Conservation (phyloP, 495 filamentous ascomycete species). For the Sordaria brevicollis region DNA sequence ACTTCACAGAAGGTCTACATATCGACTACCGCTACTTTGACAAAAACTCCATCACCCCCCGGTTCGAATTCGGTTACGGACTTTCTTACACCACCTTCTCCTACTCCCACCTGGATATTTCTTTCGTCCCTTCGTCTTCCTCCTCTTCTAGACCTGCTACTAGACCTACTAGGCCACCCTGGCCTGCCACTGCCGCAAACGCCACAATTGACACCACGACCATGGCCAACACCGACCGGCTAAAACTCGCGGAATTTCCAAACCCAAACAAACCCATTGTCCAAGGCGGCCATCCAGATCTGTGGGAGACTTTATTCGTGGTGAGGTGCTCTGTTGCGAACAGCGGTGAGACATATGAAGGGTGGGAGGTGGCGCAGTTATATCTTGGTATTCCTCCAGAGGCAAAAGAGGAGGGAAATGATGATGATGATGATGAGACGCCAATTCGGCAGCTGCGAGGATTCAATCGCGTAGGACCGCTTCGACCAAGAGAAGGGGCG, state of each 20-base stretch:
- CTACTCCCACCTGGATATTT: not conserved
- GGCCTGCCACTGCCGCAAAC: too few species aligned
- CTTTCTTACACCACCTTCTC: conserved; percentile 60
- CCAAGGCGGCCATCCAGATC: conserved; percentile 60
- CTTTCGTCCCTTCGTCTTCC: too few species aligned
- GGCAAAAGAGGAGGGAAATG: not conserved
- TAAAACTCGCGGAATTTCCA: conserved; percentile 11
- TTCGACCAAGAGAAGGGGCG: conserved; percentile 29
- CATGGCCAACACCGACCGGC: too few species aligned
- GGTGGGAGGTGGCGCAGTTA: conserved; percentile 47
- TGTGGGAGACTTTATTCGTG: conserved; percentile 52
- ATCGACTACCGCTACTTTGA: conserved; percentile 78
- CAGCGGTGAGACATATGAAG: conserved; percentile 44
- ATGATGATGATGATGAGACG: conserved; percentile 7
- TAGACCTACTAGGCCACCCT: too few species aligned
- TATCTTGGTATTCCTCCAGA: conserved; percentile 40
- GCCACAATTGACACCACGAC: too few species aligned
- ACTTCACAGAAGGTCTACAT: conserved; percentile 60
- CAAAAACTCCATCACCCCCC: conserved; percentile 48
- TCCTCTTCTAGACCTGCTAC: too few species aligned
- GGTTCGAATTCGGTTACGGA: conserved; percentile 73
- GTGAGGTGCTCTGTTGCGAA: conserved; percentile 56
- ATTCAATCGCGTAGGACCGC: conserved; percentile 39
- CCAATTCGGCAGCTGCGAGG: conserved; percentile 46
- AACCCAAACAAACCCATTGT: conserved; percentile 1